Evolutionary conservation across 768 basidiomycete genomes (phyloP).

Genomic region (Cyclocybe cylindracea): DNA sequence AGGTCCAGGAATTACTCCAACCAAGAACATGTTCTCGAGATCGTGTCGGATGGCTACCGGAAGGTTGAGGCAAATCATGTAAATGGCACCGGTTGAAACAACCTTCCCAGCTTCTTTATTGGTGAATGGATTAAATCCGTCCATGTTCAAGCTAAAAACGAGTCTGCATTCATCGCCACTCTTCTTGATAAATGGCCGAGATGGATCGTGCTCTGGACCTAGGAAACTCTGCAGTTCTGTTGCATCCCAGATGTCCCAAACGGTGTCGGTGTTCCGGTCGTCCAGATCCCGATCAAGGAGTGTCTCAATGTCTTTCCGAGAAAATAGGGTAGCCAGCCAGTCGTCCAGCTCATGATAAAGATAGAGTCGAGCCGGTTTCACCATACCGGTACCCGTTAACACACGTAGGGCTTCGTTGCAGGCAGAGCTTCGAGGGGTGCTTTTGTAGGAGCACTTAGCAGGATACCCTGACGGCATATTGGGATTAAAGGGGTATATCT

Average conservation of each 20-base stretch:
- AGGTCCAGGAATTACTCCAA: conserved; percentile 40
- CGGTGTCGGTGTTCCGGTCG: not conserved
- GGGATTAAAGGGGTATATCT: conserved; percentile 12
- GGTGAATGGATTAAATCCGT: too few species aligned
- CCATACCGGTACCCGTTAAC: not conserved
- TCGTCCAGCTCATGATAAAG: conserved; percentile 26
- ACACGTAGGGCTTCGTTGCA: not conserved
- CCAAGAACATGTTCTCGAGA: conserved; percentile 36
- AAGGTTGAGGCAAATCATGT: conserved; percentile 33
- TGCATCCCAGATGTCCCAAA: conserved; percentile 20
- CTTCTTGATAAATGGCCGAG: conserved; percentile 16
- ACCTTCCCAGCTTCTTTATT: conserved; percentile 26
- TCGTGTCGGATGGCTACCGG: conserved; percentile 28
- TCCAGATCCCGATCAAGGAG: conserved; percentile 17
- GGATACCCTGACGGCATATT: conserved; percentile 13
- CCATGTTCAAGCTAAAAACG: conserved; percentile 27
- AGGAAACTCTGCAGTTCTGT: conserved; percentile 17
- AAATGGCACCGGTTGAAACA: conserved; percentile 25
- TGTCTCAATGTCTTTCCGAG: conserved; percentile 23
- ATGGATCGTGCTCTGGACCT: conserved; percentile 22
- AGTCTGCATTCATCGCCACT: conserved; percentile 19
- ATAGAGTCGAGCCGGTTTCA: conserved; percentile 11
- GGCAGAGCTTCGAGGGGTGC: conserved; percentile 9
- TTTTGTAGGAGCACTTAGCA: conserved; percentile 17
- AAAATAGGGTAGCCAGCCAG: conserved; percentile 26